phyloP scores from a whole-genome alignment of 441 rosid genomes.

The Theobroma grandiflorum region DNA sequence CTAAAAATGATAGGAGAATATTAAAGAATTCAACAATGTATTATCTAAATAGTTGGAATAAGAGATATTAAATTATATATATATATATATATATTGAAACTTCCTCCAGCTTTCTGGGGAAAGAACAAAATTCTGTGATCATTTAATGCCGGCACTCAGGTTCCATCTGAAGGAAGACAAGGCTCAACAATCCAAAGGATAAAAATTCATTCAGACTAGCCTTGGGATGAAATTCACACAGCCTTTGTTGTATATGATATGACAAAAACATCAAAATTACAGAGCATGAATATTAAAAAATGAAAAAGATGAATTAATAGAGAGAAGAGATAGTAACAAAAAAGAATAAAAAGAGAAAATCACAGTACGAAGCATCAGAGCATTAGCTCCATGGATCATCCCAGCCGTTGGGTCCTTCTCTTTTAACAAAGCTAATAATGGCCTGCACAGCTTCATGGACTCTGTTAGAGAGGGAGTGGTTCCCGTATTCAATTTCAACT shows the following conservation, averaged over 20 bases:
- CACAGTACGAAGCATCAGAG: neutral
- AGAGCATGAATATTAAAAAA: neutral
- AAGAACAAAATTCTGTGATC: neutral
- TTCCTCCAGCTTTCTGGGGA: no score
- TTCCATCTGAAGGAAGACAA: neutral
- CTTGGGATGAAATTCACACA: neutral
- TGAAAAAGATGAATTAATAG: neutral
- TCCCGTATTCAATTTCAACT: conserved; percentile 88
- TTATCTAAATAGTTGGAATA: no score
- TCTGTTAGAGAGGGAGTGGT: conserved; percentile 93
- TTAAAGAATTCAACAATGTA: no score
- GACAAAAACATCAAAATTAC: neutral
- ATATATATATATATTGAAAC: no score
- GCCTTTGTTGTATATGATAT: neutral
- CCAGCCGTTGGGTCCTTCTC: conserved; percentile 96
- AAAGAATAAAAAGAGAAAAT: neutral
- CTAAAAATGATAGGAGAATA: no score
- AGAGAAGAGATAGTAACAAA: neutral
- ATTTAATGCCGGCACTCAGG: neutral
- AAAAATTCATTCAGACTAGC: neutral
- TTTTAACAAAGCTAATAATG: conserved; percentile 71
- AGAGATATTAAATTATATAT: no score
- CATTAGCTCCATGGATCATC: conserved; percentile 93
- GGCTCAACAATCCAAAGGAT: neutral
- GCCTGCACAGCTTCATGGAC: conserved; percentile 81